Percentiles rank a stretch among this genome's conserved stretches.
Evolutionary conservation across 441 rosid genomes (phyloP).

Genomic region (Daphne laureola): DNA sequence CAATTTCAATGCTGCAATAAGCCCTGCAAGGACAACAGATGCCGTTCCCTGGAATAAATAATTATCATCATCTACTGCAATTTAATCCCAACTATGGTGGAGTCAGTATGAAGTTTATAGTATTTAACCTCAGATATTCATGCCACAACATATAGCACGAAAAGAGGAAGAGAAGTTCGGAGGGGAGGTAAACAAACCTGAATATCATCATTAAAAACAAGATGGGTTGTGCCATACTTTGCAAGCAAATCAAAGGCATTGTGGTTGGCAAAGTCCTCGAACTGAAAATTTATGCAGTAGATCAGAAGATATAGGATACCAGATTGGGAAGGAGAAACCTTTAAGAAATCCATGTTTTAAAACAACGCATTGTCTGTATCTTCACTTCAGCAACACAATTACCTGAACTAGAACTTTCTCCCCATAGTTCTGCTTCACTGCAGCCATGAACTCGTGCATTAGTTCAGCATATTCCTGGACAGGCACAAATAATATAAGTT

Average conservation of each 20-base stretch:
- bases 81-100: too few relatives aligned
- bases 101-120: too few relatives aligned
- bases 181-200: slow-evolving; percentile 34
- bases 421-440: slow-evolving; percentile 77
- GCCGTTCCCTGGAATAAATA: slow-evolving; percentile 61
- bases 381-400: neutral
- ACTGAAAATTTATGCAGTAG: slow-evolving; percentile 28
- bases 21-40: slow-evolving; percentile 75
- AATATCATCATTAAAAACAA: slow-evolving; percentile 85
- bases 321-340: neutral
- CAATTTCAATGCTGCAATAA: slow-evolving; percentile 54
- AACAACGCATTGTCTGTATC: too few relatives aligned
- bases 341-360: neutral
- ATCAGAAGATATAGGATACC: slow-evolving; percentile 3
- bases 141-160: neutral
- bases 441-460: slow-evolving; percentile 71
- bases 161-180: neutral
- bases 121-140: neutral
- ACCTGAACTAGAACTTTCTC: slow-evolving; percentile 80
- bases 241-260: slow-evolving; percentile 67
- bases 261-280: slow-evolving; percentile 91
- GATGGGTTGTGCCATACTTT: slow-evolving; percentile 67
- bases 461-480: slow-evolving; percentile 67
- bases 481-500: slow-evolving; percentile 5
- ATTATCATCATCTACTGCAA: neutral